phyloP scores from a whole-genome alignment of 345 rosid species.

The Rhodamnia argentea region DNA sequence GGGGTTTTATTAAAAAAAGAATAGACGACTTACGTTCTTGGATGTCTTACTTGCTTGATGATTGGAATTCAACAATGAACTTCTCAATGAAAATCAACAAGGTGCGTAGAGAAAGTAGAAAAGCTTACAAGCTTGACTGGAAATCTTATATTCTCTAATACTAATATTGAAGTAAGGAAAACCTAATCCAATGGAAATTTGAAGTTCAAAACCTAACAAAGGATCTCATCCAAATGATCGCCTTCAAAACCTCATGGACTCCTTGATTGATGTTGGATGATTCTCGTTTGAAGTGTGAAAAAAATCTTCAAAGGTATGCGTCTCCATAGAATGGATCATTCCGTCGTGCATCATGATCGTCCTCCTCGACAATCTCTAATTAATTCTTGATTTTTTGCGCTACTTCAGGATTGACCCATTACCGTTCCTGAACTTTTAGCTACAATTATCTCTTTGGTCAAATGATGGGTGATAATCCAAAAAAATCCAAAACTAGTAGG shows the following conservation, averaged over 20 bases:
- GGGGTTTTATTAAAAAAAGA: background rate
- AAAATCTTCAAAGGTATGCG: background rate
- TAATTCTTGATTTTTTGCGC: background rate
- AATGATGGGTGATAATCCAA: background rate
- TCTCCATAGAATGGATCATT: background rate
- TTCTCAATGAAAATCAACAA: background rate
- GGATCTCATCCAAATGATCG: background rate
- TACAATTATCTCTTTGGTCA: background rate
- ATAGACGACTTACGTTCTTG: background rate
- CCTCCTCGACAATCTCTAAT: background rate
- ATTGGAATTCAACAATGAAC: background rate
- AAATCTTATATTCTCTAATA: background rate
- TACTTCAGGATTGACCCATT: background rate
- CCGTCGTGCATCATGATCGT: background rate
- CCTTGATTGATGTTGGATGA: background rate
- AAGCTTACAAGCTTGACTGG: background rate
- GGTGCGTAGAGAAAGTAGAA: background rate
- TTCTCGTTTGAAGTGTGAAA: background rate
- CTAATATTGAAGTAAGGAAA: background rate
- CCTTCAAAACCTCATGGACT: background rate
- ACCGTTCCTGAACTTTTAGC: background rate
- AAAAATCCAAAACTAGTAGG: background rate
- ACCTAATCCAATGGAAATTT: background rate
- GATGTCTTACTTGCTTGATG: background rate
- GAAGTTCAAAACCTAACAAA: background rate